Conservation (phyloP, 495 filamentous ascomycete species). For the Thermochaetoides thermophila region DNA sequence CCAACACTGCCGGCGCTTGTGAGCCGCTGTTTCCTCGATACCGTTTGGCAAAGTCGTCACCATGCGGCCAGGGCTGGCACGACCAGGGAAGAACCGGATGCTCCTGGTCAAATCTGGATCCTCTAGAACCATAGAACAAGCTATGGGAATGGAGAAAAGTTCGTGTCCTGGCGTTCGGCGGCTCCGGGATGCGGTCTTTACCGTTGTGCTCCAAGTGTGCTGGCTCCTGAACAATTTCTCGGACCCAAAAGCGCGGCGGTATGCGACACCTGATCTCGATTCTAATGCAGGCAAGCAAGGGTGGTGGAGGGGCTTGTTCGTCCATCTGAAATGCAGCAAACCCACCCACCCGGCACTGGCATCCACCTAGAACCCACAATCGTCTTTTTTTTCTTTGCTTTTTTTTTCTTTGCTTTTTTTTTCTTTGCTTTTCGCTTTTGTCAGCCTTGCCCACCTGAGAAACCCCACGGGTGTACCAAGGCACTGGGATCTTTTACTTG, state of each 20-base stretch:
- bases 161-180: slow-evolving; percentile 11
- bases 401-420: too few relatives aligned
- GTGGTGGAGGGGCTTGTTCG: slow-evolving; percentile 14
- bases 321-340: slow-evolving; percentile 15
- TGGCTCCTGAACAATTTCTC: slow-evolving; percentile 14
- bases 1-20: too few relatives aligned
- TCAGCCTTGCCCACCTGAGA: too few relatives aligned
- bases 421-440: too few relatives aligned
- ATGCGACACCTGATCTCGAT: slow-evolving; percentile 16
- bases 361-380: background rate
- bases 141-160: slow-evolving; percentile 13
- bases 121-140: too few relatives aligned
- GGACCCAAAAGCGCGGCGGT: slow-evolving; percentile 17
- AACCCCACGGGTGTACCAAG: too few relatives aligned
- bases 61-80: too few relatives aligned
- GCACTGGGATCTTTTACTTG: too few relatives aligned
- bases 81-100: too few relatives aligned
- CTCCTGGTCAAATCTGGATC: too few relatives aligned
- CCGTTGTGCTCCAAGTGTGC: slow-evolving; percentile 11
- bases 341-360: slow-evolving; percentile 5
- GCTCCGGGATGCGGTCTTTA: slow-evolving; percentile 16
- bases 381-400: background rate
- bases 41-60: too few relatives aligned
- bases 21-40: too few relatives aligned
- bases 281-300: slow-evolving; percentile 15